Evolutionary conservation across 345 rosid genomes (phyloP), one percentile per base, ranked within the genome.

Genomic region (Nasturtium officinale): DNA sequence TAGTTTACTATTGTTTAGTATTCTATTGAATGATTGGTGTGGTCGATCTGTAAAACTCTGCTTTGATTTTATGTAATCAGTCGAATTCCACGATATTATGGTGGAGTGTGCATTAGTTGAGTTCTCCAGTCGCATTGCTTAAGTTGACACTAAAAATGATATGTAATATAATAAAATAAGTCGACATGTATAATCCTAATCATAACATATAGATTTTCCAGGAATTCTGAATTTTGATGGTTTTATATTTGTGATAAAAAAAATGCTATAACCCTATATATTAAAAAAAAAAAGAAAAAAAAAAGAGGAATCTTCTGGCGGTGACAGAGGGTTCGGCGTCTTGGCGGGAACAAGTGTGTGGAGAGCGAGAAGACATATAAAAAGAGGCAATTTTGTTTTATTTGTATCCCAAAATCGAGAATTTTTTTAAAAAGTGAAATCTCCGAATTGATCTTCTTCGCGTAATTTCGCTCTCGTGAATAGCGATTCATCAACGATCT

Each of bases 301-400:
- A 23, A 23, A 23, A 23, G 8, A 10, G 56, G 28, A 73, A 57
- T 15, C 60, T 67, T 65, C 72, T 65, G 66, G 45, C 3, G 2
- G 2, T 17, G 23, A 5, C 52, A 74, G 78, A 74, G 61, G 78
- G 20, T 75, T 43, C 48, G 20, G 63, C 13, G 10, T 51, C 26
- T 76, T 68, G 69, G 74, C 79, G 74, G 74, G 29, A 75, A 67
- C 63, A 67, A 67, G 37, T 26, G 55, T 53, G 62, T 29, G 3
- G 53, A 67, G 53, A 46, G 29, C 66, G 68, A 67, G 18, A 56
- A 59, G 10, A 51, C 57, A 15, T 61, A 61, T 68, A 61, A 29
- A 75, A 75, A 11, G 10, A 12, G n/a, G 9, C 7, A n/a, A 48
- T 0, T 57, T 40, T 16, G 0, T 10, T 35, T 35, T 5, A 0